These are phyloP conservation scores for Pythium rishiriense DNA, from an alignment of 352 stramenopile genomes.

Conservation along the genomic window DNA sequence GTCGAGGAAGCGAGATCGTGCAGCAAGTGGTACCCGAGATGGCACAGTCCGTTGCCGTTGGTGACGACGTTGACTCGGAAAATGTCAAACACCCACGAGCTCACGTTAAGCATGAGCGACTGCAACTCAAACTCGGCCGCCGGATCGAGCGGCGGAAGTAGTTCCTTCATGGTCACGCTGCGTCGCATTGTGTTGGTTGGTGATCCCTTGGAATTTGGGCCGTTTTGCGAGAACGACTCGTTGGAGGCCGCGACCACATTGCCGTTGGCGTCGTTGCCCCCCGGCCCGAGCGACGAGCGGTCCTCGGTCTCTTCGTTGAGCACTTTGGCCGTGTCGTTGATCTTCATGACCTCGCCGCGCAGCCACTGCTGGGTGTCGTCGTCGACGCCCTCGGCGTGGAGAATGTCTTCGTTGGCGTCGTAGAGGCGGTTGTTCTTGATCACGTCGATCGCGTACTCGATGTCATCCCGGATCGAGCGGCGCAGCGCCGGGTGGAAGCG, in stretches of 20 bases:
- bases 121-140: constrained; percentile 71
- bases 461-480: constrained; percentile 46
- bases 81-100: constrained; percentile 76
- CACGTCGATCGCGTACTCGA: constrained; percentile 82
- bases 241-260: constrained; percentile 8
- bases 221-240: not conserved
- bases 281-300: constrained; percentile 11
- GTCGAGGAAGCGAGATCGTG: constrained; percentile 57
- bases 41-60: constrained; percentile 66
- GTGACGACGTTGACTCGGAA: constrained; percentile 74
- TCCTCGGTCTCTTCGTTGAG: constrained; percentile 43
- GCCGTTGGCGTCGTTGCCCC: constrained; percentile 10
- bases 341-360: constrained; percentile 70
- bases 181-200: constrained; percentile 20
- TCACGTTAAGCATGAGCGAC: constrained; percentile 53
- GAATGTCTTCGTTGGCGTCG: constrained; percentile 71
- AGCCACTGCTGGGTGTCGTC: constrained; percentile 86
- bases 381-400: constrained; percentile 67
- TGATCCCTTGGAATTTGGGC: not conserved
- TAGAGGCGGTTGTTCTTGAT: constrained; percentile 89
- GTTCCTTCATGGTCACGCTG: constrained; percentile 62
- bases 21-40: constrained; percentile 79
- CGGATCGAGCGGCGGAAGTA: constrained; percentile 57
- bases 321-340: constrained; percentile 68
- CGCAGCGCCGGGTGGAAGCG: constrained; percentile 73